Conservation (phyloP, 148 eudicot genomes). For the Vaccinium myrtillus region DNA sequence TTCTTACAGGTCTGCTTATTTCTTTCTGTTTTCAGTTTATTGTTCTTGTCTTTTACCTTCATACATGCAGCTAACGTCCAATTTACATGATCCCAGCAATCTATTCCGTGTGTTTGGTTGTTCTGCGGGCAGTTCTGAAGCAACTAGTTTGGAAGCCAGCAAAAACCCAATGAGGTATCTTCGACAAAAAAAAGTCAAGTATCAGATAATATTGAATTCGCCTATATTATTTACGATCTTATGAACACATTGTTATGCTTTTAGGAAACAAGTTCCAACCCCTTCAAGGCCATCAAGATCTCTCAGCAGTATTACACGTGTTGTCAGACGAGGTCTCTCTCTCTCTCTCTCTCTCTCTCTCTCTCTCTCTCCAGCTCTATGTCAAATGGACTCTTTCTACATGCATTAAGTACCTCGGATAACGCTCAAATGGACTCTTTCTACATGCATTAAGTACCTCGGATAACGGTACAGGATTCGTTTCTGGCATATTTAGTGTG, state of each 20-base stretch:
- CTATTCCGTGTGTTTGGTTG: constrained; percentile 95
- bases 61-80: neutral
- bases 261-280: constrained; percentile 83
- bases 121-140: constrained; percentile 76
- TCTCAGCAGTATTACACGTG: constrained; percentile 64
- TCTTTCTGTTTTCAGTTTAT: neutral
- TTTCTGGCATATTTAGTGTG: neutral
- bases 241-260: neutral
- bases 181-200: neutral
- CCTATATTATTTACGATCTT: constrained; percentile 1
- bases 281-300: constrained; percentile 80
- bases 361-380: neutral
- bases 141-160: constrained; percentile 94
- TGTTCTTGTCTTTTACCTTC: neutral
- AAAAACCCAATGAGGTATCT: constrained; percentile 94
- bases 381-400: neutral
- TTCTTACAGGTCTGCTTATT: constrained; percentile 69
- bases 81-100: constrained; percentile 58
- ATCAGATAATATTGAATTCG: neutral
- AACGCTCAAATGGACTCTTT: neutral
- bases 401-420: neutral
- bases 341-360: constrained; percentile 13
- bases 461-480: neutral
- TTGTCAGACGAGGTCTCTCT: constrained; percentile 65
- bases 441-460: neutral